A percentile compares a stretch with the other conserved stretches of the same genome.
These are phyloP conservation scores for Scutellaria minor DNA, from an alignment of 257 asterid genomes.

Conservation along the genomic window DNA sequence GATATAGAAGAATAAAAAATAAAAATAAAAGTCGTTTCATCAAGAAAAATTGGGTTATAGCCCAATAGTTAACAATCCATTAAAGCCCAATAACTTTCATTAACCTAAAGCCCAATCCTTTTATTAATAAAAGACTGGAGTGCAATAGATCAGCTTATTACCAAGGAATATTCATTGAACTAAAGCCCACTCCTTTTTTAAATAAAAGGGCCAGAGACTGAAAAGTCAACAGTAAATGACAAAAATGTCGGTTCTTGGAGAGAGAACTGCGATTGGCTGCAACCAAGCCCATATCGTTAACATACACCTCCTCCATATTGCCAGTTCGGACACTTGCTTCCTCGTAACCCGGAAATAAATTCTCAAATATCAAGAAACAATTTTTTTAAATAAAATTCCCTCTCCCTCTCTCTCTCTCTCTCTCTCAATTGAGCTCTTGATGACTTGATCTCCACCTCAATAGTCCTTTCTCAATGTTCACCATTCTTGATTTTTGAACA, in stretches of 20 bases:
- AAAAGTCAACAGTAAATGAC: constrained; percentile 32
- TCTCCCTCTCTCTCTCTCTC: too few species aligned
- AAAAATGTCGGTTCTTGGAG: constrained; percentile 13
- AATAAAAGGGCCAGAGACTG: background rate
- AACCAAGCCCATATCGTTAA: constrained; percentile 24
- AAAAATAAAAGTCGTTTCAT: too few species aligned
- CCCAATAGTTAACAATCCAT: background rate
- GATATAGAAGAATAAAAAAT: too few species aligned
- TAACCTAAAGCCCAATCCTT: background rate
- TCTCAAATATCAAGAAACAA: constrained; percentile 26
- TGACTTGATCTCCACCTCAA: constrained; percentile 1
- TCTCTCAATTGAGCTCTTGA: constrained; percentile 21
- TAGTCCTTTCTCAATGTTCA: constrained; percentile 13
- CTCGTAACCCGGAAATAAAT: constrained; percentile 8
- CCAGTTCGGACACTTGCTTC: background rate
- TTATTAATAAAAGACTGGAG: too few species aligned
- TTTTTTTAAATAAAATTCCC: background rate
- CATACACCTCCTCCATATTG: constrained; percentile 26
- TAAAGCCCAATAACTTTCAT: background rate
- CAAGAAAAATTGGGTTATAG: too few species aligned
- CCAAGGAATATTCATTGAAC: too few species aligned
- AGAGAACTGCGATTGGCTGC: constrained; percentile 34
- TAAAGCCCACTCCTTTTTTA: too few species aligned
- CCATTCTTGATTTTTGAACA: constrained; percentile 6
- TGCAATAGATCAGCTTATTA: too few species aligned